Conservation (phyloP, 2,329 filamentous ascomycete species). For the Lachnellula arida region DNA sequence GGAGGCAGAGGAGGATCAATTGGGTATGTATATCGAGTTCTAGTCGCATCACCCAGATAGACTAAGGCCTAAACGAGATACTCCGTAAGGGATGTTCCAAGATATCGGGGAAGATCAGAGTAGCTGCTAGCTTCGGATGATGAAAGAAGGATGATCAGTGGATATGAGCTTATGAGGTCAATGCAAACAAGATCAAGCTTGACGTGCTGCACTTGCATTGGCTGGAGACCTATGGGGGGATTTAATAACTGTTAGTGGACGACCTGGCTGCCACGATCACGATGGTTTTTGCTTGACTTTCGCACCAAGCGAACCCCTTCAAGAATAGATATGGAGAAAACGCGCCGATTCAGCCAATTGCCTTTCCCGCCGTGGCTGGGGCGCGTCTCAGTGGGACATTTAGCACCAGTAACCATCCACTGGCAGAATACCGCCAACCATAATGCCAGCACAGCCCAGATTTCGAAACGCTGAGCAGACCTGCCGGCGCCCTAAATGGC, state of each 20-base stretch:
- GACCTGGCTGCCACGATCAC: too few relatives aligned
- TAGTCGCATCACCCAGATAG: background rate
- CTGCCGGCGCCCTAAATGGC: too few relatives aligned
- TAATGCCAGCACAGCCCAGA: too few relatives aligned
- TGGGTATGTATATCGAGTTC: background rate
- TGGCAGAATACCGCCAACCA: background rate
- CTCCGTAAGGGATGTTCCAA: background rate
- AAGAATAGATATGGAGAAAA: too few relatives aligned
- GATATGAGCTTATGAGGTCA: slow-evolving; percentile 8
- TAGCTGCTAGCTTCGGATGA: background rate
- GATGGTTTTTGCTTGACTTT: too few relatives aligned
- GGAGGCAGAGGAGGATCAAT: background rate
- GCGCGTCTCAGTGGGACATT: too few relatives aligned
- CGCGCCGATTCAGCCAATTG: too few relatives aligned
- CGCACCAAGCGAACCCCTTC: too few relatives aligned
- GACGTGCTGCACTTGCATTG: slow-evolving; percentile 9
- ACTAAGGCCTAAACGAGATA: background rate
- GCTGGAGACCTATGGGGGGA: background rate
- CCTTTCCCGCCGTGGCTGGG: too few relatives aligned
- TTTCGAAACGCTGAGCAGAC: too few relatives aligned
- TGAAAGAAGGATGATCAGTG: background rate
- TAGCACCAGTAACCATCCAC: too few relatives aligned
- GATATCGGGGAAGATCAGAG: background rate
- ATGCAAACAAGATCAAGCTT: slow-evolving; percentile 6
- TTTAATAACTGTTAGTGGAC: too few relatives aligned